A percentile compares a stretch with the other conserved stretches of the same genome.
Conservation (phyloP, 2,329 filamentous ascomycete genomes). For the Cladosporium sp. region DNA sequence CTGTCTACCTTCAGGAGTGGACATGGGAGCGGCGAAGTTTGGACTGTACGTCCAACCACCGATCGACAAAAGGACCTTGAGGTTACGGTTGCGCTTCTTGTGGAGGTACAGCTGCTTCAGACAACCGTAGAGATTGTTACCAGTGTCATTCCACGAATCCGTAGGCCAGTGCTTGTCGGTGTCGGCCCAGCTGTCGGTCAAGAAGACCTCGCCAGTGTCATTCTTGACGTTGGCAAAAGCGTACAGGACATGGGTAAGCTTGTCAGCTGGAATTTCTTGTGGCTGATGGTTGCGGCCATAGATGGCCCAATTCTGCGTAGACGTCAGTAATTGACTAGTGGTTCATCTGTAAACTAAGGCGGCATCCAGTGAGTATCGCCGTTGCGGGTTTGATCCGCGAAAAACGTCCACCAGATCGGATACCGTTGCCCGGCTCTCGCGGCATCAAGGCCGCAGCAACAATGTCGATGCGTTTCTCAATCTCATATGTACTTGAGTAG, state of each 20-base stretch:
- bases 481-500: background rate
- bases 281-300: constrained; percentile 81
- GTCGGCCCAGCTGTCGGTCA: constrained; percentile 69
- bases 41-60: constrained; percentile 78
- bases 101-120: constrained; percentile 72
- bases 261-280: constrained; percentile 73
- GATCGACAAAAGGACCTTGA: constrained; percentile 78
- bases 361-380: background rate
- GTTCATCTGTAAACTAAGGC: background rate
- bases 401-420: constrained; percentile 53
- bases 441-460: too few relatives aligned
- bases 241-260: constrained; percentile 85
- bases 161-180: constrained; percentile 64
- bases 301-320: constrained; percentile 60
- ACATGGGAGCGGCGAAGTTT: constrained; percentile 72
- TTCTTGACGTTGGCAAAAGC: constrained; percentile 81
- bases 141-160: constrained; percentile 65
- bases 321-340: constrained; percentile 49
- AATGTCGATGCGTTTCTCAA: background rate
- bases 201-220: constrained; percentile 73
- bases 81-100: constrained; percentile 71
- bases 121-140: constrained; percentile 72
- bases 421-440: background rate
- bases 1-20: constrained; percentile 60
- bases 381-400: background rate